Base-by-base conservation (phyloP, 257 asterid species). In the Ligustrum vulgare region DNA sequence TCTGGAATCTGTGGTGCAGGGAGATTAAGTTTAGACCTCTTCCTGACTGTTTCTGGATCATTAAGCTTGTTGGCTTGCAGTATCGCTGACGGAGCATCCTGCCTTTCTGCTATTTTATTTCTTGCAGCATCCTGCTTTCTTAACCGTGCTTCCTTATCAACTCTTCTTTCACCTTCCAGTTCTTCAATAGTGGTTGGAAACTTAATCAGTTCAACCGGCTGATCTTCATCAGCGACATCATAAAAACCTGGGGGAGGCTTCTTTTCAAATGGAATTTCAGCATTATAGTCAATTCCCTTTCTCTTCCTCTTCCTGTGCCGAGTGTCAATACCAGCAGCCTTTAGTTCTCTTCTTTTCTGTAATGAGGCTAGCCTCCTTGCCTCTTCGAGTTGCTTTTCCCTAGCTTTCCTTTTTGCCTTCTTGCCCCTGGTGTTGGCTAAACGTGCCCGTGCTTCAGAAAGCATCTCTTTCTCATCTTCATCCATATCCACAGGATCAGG, bases 401-500 rank as follows among this genome's bases (percentile, higher is more conserved):
- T 81, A 13, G 99, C 99, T 85, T 95, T 95, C 78, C 99, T 86
- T 77, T 95, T 95, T 31, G 97, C 99, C 82, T 95, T 95, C 86
- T 95, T 95, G 5, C 99, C 98, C 76, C 98, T 87, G 13, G 99
- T 95, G 83, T 95, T 95, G 72, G 99, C 99, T 70, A 95, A 85
- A 20, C 99, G 82, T 25, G 99, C 98, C 47, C 99, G 86, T 23
- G 98, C 98, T 88, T 95, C 99, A 68, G 99, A 93, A 78, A 95
- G 98, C 99, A 95, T 95, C 89, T 95, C 99, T 80, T 95, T 95
- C 90, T 95, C 99, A 70, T 93, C 99, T 80, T 95, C 99, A 73
- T 95, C 99, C 99, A 93, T 95, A 75, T 95, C 99, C 73, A 93
- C 99, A 31, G 99, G 98, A 81, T 95, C 97, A 9, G 99, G 99